phyloP scores from a whole-genome alignment of 495 filamentous ascomycete genomes.

The Mycothermus thermophilus region DNA sequence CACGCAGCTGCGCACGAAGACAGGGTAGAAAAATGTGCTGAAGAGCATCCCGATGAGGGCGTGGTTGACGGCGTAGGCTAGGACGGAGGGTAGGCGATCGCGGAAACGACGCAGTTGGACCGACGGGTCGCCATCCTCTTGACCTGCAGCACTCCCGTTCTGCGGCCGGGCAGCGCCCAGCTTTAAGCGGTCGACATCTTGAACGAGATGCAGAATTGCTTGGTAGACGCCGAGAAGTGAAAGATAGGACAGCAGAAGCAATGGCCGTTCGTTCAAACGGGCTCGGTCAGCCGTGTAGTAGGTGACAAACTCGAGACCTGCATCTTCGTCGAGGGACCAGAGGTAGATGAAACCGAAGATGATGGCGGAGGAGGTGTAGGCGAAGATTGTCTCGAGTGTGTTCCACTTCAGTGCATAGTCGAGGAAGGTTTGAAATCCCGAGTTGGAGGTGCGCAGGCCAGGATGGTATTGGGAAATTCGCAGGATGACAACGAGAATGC shows the following conservation, averaged over 20 bases:
- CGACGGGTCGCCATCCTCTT: conserved; percentile 17
- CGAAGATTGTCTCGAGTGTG: conserved; percentile 50
- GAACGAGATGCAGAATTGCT: conserved; percentile 51
- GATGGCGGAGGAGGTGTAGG: conserved; percentile 66
- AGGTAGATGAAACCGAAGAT: conserved; percentile 74
- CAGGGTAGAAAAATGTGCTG: conserved; percentile 45
- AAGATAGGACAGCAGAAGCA: conserved; percentile 65
- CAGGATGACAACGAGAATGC: conserved; percentile 57
- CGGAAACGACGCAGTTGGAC: conserved; percentile 12
- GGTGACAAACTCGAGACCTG: conserved; percentile 58
- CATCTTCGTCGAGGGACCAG: conserved; percentile 51
- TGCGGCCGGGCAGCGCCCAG: conserved; percentile 29
- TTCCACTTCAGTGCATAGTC: conserved; percentile 40
- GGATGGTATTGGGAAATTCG: conserved; percentile 77
- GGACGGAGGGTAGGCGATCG: conserved; percentile 21
- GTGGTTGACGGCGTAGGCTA: conserved; percentile 22
- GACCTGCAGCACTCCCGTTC: conserved; percentile 16
- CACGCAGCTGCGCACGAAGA: conserved; percentile 45
- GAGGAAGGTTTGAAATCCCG: conserved; percentile 48
- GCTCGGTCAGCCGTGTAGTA: conserved; percentile 51
- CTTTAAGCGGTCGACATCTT: conserved; percentile 58
- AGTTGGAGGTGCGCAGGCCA: conserved; percentile 54
- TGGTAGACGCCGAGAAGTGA: conserved; percentile 54
- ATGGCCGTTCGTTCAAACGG: conserved; percentile 72
- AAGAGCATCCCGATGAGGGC: conserved; percentile 32